phyloP scores from a whole-genome alignment of 139 green algal genomes.

The Tetratostichococcus sp. region DNA sequence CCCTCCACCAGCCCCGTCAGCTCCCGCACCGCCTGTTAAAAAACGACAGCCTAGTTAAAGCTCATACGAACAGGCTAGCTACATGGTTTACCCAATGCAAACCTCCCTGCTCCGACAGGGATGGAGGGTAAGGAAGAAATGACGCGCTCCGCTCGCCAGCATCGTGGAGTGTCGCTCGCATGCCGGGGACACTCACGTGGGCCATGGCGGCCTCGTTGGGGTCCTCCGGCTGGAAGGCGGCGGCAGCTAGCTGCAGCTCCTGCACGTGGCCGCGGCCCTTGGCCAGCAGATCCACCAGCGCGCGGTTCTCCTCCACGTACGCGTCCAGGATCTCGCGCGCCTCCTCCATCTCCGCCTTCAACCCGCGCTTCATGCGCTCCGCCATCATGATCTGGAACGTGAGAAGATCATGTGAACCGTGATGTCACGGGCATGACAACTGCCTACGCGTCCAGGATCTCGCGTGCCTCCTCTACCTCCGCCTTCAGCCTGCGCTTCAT shows the following conservation, averaged over 20 bases:
- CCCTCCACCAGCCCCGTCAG: not conserved
- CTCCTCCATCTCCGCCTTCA: slow-evolving; percentile 3
- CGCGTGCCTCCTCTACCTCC: slow-evolving; percentile 5
- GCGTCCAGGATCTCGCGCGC: not conserved
- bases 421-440: no score
- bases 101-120: no score
- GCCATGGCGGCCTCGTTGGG: not conserved
- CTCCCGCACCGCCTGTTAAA: not conserved
- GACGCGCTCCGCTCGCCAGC: no score
- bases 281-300: not conserved
- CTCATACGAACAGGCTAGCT: no score
- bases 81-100: no score
- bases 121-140: no score
- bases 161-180: no score
- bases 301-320: slow-evolving; percentile 2
- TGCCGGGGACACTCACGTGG: not conserved
- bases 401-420: not conserved
- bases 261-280: not conserved
- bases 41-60: not conserved
- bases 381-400: not conserved
- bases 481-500: not conserved
- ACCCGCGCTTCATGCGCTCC: not conserved
- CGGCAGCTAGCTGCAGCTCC: not conserved
- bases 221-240: not conserved
- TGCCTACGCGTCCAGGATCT: not conserved